phyloP scores from a whole-genome alignment of 805 yeast genomes.

The Wickerhamomyces bovis region DNA sequence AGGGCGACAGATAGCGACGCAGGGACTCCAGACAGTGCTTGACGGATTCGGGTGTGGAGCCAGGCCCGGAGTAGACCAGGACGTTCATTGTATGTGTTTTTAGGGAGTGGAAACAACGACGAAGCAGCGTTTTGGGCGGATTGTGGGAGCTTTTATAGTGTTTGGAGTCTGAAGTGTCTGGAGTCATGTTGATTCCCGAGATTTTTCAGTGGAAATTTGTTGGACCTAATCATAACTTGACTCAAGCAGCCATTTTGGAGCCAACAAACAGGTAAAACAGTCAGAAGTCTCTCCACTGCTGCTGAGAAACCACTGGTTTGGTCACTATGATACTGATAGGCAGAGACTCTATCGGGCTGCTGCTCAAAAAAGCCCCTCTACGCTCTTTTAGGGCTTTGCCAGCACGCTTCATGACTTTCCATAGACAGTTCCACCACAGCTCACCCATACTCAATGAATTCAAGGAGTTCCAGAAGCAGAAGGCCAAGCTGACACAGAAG shows the following conservation, averaged over 20 bases:
- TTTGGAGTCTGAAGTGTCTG: neutral
- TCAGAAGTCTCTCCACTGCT: neutral
- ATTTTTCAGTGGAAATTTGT: neutral
- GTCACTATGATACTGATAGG: neutral
- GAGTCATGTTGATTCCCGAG: neutral
- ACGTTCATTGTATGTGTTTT: slow-evolving; percentile 46
- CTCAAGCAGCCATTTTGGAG: neutral
- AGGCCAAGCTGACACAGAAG: slow-evolving; percentile 4
- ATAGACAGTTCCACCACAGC: neutral
- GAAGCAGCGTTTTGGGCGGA: neutral
- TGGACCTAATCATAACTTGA: neutral
- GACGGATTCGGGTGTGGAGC: slow-evolving; percentile 83
- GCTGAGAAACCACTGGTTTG: neutral
- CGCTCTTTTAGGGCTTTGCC: neutral
- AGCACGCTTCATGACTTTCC: neutral
- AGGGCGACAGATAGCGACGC: slow-evolving; percentile 69
- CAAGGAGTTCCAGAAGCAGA: slow-evolving; percentile 1
- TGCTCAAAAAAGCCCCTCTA: neutral
- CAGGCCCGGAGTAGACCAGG: slow-evolving; percentile 69
- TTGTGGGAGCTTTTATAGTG: neutral
- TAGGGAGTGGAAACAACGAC: neutral
- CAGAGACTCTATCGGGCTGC: neutral
- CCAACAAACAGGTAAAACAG: neutral
- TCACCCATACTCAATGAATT: neutral
- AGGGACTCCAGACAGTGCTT: slow-evolving; percentile 77